These are phyloP conservation scores for Ottelia alismoides DNA, from an alignment of 106 monocot genomes.

Conservation along the genomic window DNA sequence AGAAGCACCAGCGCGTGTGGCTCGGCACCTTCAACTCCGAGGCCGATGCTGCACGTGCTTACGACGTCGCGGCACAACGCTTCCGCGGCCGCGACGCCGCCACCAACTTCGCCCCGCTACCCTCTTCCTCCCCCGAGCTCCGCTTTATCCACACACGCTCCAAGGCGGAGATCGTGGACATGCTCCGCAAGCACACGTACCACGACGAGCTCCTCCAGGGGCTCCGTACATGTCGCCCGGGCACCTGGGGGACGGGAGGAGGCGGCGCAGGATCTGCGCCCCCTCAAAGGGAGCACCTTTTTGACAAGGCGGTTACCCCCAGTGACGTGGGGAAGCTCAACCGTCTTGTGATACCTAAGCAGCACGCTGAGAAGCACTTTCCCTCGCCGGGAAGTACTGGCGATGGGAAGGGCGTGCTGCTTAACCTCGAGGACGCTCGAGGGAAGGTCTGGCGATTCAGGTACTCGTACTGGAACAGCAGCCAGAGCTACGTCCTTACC, in stretches of 20 bases:
- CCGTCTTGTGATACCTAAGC: constrained; percentile 11
- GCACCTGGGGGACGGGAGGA: background rate
- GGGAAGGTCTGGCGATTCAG: constrained; percentile 10
- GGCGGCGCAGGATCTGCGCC: background rate
- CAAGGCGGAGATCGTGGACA: background rate
- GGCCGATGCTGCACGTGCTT: constrained; percentile 47
- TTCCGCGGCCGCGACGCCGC: constrained; percentile 72
- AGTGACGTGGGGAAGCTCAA: constrained; percentile 19
- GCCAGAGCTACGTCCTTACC: constrained; percentile 31
- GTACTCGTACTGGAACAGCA: constrained; percentile 29
- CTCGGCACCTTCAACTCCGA: constrained; percentile 70
- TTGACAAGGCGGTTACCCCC: constrained; percentile 13
- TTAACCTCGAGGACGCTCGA: background rate
- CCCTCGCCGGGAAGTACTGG: constrained; percentile 1
- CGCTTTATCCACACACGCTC: background rate
- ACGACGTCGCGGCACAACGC: constrained; percentile 66
- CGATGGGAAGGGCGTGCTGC: too few species aligned
- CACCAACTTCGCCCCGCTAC: constrained; percentile 56
- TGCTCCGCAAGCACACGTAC: too few species aligned
- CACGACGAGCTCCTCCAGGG: background rate
- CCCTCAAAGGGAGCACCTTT: constrained; percentile 9
- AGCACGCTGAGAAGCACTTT: constrained; percentile 19
- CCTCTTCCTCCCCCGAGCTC: constrained; percentile 27
- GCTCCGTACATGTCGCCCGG: too few species aligned
- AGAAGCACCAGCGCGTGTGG: constrained; percentile 72